Evolutionary conservation across 2,329 filamentous ascomycete genomes (phyloP).

Genomic region (Talaromyces sp.): DNA sequence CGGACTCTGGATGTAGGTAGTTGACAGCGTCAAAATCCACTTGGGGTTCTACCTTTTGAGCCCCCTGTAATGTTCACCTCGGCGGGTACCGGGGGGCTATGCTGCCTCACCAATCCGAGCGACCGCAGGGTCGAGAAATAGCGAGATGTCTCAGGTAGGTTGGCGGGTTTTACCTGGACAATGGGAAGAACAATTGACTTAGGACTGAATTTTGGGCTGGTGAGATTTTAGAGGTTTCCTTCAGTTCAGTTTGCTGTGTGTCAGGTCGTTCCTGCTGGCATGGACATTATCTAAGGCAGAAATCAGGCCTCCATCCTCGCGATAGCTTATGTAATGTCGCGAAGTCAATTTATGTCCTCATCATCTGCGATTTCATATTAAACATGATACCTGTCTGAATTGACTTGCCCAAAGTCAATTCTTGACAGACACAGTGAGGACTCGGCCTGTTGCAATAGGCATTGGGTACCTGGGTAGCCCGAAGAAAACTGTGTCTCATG

Average conservation of each 20-base stretch:
- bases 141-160: conserved; percentile 28
- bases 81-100: conserved; percentile 17
- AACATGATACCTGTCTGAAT: neutral
- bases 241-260: neutral
- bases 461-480: neutral
- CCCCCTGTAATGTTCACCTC: conserved; percentile 14
- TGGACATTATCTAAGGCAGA: neutral
- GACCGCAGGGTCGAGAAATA: conserved; percentile 22
- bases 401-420: neutral
- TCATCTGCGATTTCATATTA: neutral
- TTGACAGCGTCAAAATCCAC: neutral
- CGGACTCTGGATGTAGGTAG: neutral
- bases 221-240: neutral
- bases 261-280: neutral
- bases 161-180: neutral
- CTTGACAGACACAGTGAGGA: neutral
- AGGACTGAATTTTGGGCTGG: neutral
- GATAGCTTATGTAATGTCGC: neutral
- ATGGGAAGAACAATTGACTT: neutral
- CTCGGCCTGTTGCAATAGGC: neutral
- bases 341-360: neutral
- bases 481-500: neutral
- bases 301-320: neutral
- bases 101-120: conserved; percentile 17
- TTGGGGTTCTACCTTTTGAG: conserved; percentile 4